phyloP scores from a whole-genome alignment of 1,284 basidiomycete genomes.

The Trichosporon asahii region DNA sequence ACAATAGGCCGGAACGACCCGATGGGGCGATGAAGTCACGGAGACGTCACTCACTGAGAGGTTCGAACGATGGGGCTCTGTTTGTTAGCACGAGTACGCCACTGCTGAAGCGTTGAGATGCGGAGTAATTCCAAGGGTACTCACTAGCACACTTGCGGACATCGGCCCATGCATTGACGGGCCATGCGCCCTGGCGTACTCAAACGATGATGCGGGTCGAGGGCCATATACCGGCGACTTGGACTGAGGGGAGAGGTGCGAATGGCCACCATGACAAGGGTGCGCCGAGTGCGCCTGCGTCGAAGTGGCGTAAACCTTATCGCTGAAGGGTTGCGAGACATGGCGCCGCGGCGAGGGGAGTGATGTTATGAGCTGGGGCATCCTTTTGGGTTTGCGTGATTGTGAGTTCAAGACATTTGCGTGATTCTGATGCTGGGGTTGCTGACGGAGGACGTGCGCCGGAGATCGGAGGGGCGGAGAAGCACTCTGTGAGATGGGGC shows the following conservation, averaged over 20 bases:
- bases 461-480: neutral
- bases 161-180: neutral
- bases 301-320: constrained; percentile 1
- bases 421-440: neutral
- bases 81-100: neutral
- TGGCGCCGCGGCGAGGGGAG: neutral
- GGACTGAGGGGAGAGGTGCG: neutral
- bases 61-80: neutral
- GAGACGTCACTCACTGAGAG: neutral
- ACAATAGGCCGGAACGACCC: neutral
- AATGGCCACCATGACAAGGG: neutral
- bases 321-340: neutral
- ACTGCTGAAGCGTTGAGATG: neutral
- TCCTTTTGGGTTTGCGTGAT: neutral
- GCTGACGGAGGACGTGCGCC: neutral
- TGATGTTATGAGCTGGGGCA: neutral
- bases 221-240: neutral
- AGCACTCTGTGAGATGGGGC: neutral
- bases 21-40: neutral
- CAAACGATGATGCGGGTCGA: neutral
- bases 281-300: neutral
- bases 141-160: neutral
- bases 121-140: neutral
- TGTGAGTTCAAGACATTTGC: neutral
- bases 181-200: neutral